Base-by-base conservation (phyloP, 495 filamentous ascomycete species). In the Hyaloscypha finlandica region DNA sequence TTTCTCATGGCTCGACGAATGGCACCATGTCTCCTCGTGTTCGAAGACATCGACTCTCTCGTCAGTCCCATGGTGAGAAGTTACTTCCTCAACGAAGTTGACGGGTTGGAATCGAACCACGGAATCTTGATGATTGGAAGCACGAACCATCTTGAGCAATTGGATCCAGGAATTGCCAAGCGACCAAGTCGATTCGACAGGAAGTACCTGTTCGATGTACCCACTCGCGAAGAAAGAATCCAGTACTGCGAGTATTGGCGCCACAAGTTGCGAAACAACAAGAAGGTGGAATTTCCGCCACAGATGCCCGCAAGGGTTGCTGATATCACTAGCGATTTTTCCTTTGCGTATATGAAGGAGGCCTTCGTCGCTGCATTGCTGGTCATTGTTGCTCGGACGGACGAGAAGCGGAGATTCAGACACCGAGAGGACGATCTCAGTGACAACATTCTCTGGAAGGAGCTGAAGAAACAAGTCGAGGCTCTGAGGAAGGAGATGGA, bases 81-180 rank as follows among this genome's bases (percentile, higher is more conserved):
- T 63, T 91, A 88, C 76, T 91, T 92, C 71, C 79, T 92, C 59
- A 91, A 91, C 70, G 86, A 91, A 68, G 82, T 90, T 4, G 89
- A 91, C 67, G 89, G 89, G 0, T 76, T 92, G 25, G 86, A 86
- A 68, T 81, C 78, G 67, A 90, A 90, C 68, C 83, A 89, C 71
- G 88, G 87, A 42, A 87, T 90, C 64, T 79, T 89, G 68, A 88
- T 89, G 76, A 76, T 90, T 37, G 88, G 84, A 8, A 85, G 78
- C 63, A 89, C 88, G 14, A 90, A 90, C 69, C 81, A 89, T 68
- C 70, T 87, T 6, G 86, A 86, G 2, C 75, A 75, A 3, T 74
- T 89, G 6, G 88, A 90, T 64, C 83, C 87, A 0, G 88, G 86
- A 37, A 84, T 90, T 55, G 82, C 86, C 64, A 88, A 86, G 73